Evolutionary conservation across 1,284 basidiomycete genomes (phyloP).

Genomic region (Cutaneotrichosporon cutaneum): DNA sequence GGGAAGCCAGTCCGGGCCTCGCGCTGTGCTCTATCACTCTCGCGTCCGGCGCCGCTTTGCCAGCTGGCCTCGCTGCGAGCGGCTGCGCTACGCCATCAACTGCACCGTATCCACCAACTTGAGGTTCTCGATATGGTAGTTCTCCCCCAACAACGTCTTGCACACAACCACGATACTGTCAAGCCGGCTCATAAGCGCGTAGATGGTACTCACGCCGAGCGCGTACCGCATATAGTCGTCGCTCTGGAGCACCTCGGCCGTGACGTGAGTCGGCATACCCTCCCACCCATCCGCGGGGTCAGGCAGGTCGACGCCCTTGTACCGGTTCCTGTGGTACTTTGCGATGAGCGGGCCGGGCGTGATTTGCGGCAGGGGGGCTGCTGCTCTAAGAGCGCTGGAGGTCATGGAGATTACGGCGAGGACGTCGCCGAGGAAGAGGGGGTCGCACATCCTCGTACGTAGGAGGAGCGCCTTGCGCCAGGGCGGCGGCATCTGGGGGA

Average conservation of each 20-base stretch:
- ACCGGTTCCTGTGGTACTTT: slow-evolving; percentile 58
- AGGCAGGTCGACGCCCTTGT: slow-evolving; percentile 43
- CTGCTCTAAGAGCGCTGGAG: slow-evolving; percentile 65
- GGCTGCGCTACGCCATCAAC: slow-evolving; percentile 3
- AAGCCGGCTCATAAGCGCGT: slow-evolving; percentile 46
- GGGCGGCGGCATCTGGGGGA: slow-evolving; percentile 45
- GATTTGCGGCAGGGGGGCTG: slow-evolving; percentile 75
- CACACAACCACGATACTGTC: slow-evolving; percentile 48
- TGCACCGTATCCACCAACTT: slow-evolving; percentile 3
- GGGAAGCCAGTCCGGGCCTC: no score
- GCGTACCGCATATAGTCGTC: slow-evolving; percentile 52
- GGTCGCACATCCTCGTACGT: slow-evolving; percentile 71
- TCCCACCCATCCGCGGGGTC: slow-evolving; percentile 39
- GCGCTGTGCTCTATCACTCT: no score
- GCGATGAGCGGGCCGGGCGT: slow-evolving; percentile 78
- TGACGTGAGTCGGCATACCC: slow-evolving; percentile 46
- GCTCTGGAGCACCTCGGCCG: slow-evolving; percentile 47
- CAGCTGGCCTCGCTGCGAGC: no score
- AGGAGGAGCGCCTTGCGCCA: slow-evolving; percentile 75
- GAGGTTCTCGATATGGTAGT: slow-evolving; percentile 43
- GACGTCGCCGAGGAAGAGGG: slow-evolving; percentile 78
- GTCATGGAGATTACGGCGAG: slow-evolving; percentile 68
- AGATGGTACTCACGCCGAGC: slow-evolving; percentile 47
- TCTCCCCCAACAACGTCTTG: slow-evolving; percentile 50
- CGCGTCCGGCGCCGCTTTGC: no score